These are phyloP conservation scores for Adiantum capillusveneris DNA, from an alignment of 75 land plant genomes.

Conservation along the genomic window DNA sequence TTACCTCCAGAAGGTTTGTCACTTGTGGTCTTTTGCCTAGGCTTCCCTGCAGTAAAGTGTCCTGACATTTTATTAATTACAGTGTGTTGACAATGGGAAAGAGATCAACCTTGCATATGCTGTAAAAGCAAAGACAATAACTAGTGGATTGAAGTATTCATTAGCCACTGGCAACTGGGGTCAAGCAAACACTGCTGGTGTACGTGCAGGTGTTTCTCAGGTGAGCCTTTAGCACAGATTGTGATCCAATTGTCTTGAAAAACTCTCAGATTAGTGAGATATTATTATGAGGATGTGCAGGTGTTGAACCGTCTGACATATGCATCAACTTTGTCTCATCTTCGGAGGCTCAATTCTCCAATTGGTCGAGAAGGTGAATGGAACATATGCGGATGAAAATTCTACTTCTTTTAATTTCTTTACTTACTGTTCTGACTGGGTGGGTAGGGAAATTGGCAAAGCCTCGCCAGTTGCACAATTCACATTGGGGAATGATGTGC, in stretches of 20 bases:
- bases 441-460: slow-evolving; percentile 92
- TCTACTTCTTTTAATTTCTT: neutral
- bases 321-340: slow-evolving; percentile 94
- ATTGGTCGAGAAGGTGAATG: slow-evolving; percentile 99
- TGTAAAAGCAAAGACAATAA: slow-evolving; percentile 98
- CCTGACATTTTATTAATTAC: slow-evolving; percentile 7
- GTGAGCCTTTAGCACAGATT: slow-evolving; percentile 32
- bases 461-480: slow-evolving; percentile 97
- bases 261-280: too few relatives aligned
- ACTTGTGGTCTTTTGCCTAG: neutral
- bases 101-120: slow-evolving; percentile 98
- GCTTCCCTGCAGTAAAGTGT: too few relatives aligned
- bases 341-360: slow-evolving; percentile 95
- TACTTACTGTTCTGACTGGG: too few relatives aligned
- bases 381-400: too few relatives aligned
- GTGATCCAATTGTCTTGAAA: neutral
- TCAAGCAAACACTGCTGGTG: slow-evolving; percentile 97
- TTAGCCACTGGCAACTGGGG: slow-evolving; percentile 99
- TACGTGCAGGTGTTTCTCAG: slow-evolving; percentile 99
- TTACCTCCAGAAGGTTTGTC: slow-evolving; percentile 85
- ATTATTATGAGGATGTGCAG: slow-evolving; percentile 29
- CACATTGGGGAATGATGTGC: slow-evolving; percentile 99
- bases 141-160: slow-evolving; percentile 97
- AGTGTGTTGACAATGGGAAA: slow-evolving; percentile 99
- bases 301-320: slow-evolving; percentile 96